phyloP scores from a whole-genome alignment of 371 early-diverging fungal genomes.

The Lichtheimia ramosa region DNA sequence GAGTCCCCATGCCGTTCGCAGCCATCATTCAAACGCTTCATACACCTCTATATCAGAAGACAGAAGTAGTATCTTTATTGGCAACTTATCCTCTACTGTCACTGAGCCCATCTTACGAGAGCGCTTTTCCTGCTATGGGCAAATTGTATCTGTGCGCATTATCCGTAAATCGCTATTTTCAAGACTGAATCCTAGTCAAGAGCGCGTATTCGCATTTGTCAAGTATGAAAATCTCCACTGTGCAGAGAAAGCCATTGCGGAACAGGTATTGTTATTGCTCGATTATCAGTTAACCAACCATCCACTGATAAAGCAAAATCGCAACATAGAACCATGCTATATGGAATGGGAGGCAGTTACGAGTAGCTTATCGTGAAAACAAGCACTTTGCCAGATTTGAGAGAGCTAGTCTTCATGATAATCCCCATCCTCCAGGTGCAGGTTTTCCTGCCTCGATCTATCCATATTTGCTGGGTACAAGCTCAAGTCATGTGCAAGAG shows the following conservation, averaged over 20 bases:
- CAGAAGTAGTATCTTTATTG: slow-evolving; percentile 64
- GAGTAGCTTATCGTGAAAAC: slow-evolving; percentile 19
- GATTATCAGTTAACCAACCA: neutral
- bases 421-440: slow-evolving; percentile 23
- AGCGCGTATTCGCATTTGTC: slow-evolving; percentile 67
- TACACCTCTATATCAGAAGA: slow-evolving; percentile 27
- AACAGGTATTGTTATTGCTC: slow-evolving; percentile 42
- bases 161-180: slow-evolving; percentile 31
- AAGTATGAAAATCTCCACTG: slow-evolving; percentile 51
- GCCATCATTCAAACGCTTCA: neutral
- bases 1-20: too few species aligned
- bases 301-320: neutral
- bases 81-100: slow-evolving; percentile 59
- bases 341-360: slow-evolving; percentile 9
- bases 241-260: slow-evolving; percentile 57
- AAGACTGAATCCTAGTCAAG: slow-evolving; percentile 5
- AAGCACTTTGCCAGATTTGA: neutral
- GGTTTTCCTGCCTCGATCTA: slow-evolving; percentile 19
- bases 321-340: slow-evolving; percentile 9
- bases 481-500: too few species aligned
- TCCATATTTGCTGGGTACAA: neutral
- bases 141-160: slow-evolving; percentile 50
- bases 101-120: slow-evolving; percentile 49
- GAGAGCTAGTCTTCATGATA: neutral
- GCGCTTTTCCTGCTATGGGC: slow-evolving; percentile 62